These are phyloP conservation scores for Blepharisma japonicum DNA, from an alignment of 73 alveolate species.

Conservation along the genomic window DNA sequence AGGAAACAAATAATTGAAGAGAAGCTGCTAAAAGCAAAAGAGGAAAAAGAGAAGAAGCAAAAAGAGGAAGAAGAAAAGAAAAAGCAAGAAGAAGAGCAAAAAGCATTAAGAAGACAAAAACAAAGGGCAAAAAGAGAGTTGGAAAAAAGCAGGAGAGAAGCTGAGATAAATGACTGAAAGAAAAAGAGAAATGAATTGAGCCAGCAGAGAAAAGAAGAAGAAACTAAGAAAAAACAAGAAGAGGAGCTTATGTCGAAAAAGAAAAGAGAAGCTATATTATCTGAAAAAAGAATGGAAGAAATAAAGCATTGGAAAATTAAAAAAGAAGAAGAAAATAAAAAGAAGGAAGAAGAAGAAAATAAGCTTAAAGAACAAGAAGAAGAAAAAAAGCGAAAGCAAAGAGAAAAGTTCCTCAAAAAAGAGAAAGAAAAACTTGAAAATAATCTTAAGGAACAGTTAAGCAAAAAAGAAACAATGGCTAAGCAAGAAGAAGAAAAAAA, in stretches of 20 bases:
- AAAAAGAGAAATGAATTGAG: constrained; percentile 30
- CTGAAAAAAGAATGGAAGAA: constrained; percentile 5
- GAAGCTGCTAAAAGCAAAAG: constrained; percentile 39
- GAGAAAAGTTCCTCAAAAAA: constrained; percentile 30
- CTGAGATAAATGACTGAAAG: constrained; percentile 36
- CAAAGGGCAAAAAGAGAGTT: constrained; percentile 19
- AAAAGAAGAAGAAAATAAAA: not conserved
- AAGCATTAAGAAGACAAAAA: not conserved
- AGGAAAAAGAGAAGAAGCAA: constrained; percentile 5
- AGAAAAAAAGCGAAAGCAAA: not conserved
- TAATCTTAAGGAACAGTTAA: not conserved
- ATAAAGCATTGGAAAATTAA: constrained; percentile 4
- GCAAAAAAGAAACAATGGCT: too few species aligned
- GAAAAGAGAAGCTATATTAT: constrained; percentile 26
- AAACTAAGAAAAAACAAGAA: constrained; percentile 22
- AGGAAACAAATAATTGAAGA: constrained; percentile 51
- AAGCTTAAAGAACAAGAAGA: constrained; percentile 28
- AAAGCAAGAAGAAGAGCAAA: constrained; percentile 27
- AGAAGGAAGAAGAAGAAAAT: constrained; percentile 23
- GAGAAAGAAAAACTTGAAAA: constrained; percentile 26
- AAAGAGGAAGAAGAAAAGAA: constrained; percentile 35
- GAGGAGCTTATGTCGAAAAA: constrained; percentile 10
- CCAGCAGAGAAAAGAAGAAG: constrained; percentile 22
- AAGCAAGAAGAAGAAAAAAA: too few species aligned
- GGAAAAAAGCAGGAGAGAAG: constrained; percentile 31